phyloP scores from a whole-genome alignment of 306 rosid genomes.

The Lathyrus oleraceus region DNA sequence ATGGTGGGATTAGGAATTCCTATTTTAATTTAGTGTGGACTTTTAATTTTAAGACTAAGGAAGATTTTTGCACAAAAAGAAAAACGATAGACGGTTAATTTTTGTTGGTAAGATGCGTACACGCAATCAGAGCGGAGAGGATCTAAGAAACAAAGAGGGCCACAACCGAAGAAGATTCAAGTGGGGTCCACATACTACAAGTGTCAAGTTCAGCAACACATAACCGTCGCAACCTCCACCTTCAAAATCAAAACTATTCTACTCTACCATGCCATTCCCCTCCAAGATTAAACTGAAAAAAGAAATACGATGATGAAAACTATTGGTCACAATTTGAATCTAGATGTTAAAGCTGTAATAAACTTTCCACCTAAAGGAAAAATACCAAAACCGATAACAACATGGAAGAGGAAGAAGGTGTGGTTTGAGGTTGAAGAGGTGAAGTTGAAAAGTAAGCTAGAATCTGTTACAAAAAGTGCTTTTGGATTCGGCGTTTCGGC shows the following conservation, averaged over 20 bases:
- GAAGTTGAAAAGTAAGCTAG: conserved; percentile 32
- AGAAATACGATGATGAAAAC: conserved; percentile 36
- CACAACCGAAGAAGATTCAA: conserved; percentile 42
- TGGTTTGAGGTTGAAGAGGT: neutral
- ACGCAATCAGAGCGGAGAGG: conserved; percentile 31
- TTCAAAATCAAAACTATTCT: neutral
- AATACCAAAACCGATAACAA: conserved; percentile 8
- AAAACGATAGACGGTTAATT: too few relatives aligned
- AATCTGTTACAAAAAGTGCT: conserved; percentile 47
- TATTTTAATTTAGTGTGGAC: too few relatives aligned
- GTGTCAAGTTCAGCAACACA: neutral
- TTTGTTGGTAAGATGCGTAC: too few relatives aligned
- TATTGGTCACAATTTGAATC: conserved; percentile 43
- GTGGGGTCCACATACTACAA: conserved; percentile 33
- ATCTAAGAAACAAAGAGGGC: conserved; percentile 29
- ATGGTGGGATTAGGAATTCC: too few relatives aligned
- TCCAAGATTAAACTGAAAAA: neutral
- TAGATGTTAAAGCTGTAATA: conserved; percentile 38
- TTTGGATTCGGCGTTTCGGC: conserved; percentile 68
- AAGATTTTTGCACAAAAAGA: too few relatives aligned
- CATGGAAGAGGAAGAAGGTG: conserved; percentile 38
- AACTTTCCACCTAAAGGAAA: conserved; percentile 29
- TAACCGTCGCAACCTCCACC: neutral
- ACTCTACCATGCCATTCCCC: neutral
- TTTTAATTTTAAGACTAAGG: too few relatives aligned